Percentiles rank a stretch among this genome's conserved stretches.
These are phyloP conservation scores for Aspergillus egyptiacus DNA, from an alignment of 495 filamentous ascomycete genomes.

Conservation along the genomic window DNA sequence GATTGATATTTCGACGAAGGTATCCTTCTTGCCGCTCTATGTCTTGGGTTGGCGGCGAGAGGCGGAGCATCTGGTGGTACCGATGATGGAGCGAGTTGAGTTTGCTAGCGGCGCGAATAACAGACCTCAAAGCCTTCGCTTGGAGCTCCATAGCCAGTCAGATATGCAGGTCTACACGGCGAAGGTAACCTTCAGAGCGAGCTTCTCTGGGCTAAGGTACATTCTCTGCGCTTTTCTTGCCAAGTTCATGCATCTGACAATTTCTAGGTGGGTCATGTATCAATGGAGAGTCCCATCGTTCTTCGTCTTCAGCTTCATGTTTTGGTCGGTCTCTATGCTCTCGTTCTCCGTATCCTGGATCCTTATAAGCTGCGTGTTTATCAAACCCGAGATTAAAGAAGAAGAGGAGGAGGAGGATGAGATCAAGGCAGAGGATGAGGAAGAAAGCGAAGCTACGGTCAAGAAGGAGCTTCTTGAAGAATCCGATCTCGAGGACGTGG, in stretches of 20 bases:
- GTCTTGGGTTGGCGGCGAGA: slow-evolving; percentile 50
- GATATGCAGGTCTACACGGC: slow-evolving; percentile 70
- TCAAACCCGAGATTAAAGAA: slow-evolving; percentile 12
- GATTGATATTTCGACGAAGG: slow-evolving; percentile 44
- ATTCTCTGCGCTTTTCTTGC: neutral
- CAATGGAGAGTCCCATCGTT: slow-evolving; percentile 65
- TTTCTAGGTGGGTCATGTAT: slow-evolving; percentile 72
- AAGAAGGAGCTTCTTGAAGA: slow-evolving; percentile 29
- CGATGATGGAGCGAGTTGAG: slow-evolving; percentile 63
- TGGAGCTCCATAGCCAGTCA: slow-evolving; percentile 63
- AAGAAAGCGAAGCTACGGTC: slow-evolving; percentile 11
- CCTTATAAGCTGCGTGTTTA: slow-evolving; percentile 36
- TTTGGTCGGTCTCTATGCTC: slow-evolving; percentile 68
- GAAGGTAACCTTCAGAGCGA: slow-evolving; percentile 60
- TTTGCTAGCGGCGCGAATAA: slow-evolving; percentile 54
- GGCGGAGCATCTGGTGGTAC: slow-evolving; percentile 53
- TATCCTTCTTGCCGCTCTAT: slow-evolving; percentile 54
- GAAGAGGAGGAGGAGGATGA: slow-evolving; percentile 12
- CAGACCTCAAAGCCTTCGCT: slow-evolving; percentile 49
- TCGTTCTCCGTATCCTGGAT: slow-evolving; percentile 57
- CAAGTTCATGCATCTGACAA: neutral
- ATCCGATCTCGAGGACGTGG: neutral
- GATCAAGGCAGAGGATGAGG: slow-evolving; percentile 24
- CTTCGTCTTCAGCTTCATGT: slow-evolving; percentile 56
- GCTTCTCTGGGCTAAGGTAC: slow-evolving; percentile 64